These are phyloP conservation scores for Cryptococcus sp. DNA, from an alignment of 1,284 basidiomycete species.

Conservation along the genomic window DNA sequence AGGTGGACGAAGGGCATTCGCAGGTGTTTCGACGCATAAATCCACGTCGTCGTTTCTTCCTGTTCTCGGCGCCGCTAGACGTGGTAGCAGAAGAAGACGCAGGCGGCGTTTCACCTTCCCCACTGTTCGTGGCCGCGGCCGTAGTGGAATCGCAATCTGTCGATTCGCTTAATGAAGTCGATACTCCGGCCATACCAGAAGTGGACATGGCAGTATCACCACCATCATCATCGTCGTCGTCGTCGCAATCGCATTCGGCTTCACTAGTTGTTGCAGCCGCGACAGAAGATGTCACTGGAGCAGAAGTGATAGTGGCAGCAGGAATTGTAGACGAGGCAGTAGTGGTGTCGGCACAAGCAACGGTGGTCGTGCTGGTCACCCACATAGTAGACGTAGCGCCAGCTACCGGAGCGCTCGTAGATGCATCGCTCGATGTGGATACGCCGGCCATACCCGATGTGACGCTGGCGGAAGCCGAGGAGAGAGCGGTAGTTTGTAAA, in stretches of 20 bases:
- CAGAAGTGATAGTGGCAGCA: background rate
- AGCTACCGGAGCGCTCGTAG: background rate
- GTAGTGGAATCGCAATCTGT: constrained; percentile 1
- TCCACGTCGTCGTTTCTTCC: background rate
- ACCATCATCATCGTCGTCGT: background rate
- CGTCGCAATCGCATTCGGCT: constrained; percentile 6
- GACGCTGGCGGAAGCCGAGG: background rate
- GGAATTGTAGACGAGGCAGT: constrained; percentile 4
- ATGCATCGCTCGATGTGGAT: background rate
- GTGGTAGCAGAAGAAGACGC: background rate
- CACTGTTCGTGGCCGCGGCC: background rate
- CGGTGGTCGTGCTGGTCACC: constrained; percentile 15
- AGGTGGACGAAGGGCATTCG: background rate
- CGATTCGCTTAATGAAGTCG: too few relatives aligned
- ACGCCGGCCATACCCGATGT: background rate
- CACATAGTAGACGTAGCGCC: constrained; percentile 4
- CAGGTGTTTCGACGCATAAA: background rate
- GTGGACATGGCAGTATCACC: too few relatives aligned
- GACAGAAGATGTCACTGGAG: background rate
- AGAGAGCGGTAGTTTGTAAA: constrained; percentile 10
- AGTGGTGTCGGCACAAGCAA: constrained; percentile 8
- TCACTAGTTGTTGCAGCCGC: constrained; percentile 1
- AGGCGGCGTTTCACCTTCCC: constrained; percentile 12
- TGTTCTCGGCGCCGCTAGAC: background rate
- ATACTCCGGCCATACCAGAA: constrained; percentile 1